phyloP scores from a whole-genome alignment of 441 rosid genomes.

The Flueggea neowawraea region DNA sequence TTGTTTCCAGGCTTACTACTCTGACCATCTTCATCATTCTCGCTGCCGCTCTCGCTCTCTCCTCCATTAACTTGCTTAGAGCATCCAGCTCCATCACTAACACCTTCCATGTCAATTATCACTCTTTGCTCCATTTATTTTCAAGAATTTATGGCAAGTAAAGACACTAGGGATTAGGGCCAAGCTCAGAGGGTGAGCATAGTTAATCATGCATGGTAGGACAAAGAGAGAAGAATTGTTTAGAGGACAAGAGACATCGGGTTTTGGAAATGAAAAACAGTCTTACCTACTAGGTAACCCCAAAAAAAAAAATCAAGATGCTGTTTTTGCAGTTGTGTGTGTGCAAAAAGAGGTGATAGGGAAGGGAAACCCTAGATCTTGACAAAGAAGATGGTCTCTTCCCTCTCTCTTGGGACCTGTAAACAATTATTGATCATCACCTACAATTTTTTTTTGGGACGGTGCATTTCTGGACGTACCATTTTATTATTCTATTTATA shows the following conservation, averaged over 20 bases:
- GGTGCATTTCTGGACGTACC: constrained; percentile 12
- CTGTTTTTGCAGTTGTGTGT: constrained; percentile 6
- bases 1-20: constrained; percentile 22
- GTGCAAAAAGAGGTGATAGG: constrained; percentile 23
- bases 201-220: constrained; percentile 6
- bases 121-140: neutral
- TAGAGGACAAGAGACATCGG: constrained; percentile 23
- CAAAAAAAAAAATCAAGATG: constrained; percentile 12
- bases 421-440: constrained; percentile 40
- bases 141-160: neutral
- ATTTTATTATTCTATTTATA: constrained; percentile 12
- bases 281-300: constrained; percentile 6
- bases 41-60: constrained; percentile 32
- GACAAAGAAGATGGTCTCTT: constrained; percentile 36
- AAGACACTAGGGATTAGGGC: constrained; percentile 13
- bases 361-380: constrained; percentile 78
- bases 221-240: constrained; percentile 15
- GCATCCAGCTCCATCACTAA: constrained; percentile 21
- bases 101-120: constrained; percentile 19
- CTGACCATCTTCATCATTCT: constrained; percentile 37
- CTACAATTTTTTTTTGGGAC: constrained; percentile 35
- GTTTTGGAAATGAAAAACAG: constrained; percentile 12
- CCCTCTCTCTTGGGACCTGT: constrained; percentile 35
- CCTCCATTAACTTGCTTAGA: constrained; percentile 25
- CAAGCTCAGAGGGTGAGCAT: constrained; percentile 5